Percentiles rank a stretch among this genome's conserved stretches.
These are phyloP conservation scores for Aurifilum marmelostoma DNA, from an alignment of 2,329 filamentous ascomycete genomes.

Conservation along the genomic window DNA sequence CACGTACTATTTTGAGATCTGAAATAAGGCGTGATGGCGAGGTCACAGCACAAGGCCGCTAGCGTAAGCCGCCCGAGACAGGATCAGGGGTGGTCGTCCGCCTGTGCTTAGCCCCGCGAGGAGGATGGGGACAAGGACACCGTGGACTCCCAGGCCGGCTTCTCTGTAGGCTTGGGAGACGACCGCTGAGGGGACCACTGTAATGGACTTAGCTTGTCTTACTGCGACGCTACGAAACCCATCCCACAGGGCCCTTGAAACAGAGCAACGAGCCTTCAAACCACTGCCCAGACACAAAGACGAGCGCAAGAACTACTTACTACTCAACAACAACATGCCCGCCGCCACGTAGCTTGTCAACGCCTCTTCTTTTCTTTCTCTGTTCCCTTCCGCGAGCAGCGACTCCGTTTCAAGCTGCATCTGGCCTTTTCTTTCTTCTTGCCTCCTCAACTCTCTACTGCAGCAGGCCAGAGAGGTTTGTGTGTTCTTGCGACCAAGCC, in stretches of 20 bases:
- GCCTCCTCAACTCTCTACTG: background rate
- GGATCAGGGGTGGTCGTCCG: background rate
- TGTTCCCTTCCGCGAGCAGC: too few species aligned
- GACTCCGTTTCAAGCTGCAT: background rate
- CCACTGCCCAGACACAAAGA: conserved; percentile 2
- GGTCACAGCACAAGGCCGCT: conserved; percentile 3
- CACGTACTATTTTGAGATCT: conserved; percentile 2
- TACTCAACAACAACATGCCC: background rate
- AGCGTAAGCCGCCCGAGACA: conserved; percentile 18
- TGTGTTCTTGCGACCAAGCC: conserved; percentile 1
- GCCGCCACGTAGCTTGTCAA: conserved; percentile 5
- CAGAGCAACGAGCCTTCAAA: conserved; percentile 13
- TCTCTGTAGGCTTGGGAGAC: background rate
- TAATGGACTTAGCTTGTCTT: conserved; percentile 1
- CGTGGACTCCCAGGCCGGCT: background rate
- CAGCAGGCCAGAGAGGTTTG: background rate
- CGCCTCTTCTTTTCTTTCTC: background rate
- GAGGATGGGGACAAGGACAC: background rate
- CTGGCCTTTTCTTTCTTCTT: background rate
- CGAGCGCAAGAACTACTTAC: background rate
- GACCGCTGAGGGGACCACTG: background rate
- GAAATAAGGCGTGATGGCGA: background rate
- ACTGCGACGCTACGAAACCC: conserved; percentile 9
- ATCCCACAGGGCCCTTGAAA: conserved; percentile 16
- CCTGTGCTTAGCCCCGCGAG: conserved; percentile 11